Percentiles rank a stretch among this genome's conserved stretches.
Evolutionary conservation across 106 monocot genomes (phyloP).

Genomic region (Dendrobium huoshanense): DNA sequence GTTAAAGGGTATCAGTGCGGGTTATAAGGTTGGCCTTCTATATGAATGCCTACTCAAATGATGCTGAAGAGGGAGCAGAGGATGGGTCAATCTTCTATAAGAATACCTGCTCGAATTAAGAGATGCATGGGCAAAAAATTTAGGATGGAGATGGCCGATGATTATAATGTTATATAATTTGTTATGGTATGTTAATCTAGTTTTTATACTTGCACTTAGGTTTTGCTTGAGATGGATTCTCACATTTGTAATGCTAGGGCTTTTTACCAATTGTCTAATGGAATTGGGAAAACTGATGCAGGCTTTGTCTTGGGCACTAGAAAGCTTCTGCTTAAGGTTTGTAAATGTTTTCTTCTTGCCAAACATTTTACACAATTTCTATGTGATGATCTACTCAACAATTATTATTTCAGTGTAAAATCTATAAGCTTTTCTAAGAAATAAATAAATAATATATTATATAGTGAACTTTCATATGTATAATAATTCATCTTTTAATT

Average conservation of each 20-base stretch:
- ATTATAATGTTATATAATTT: not conserved
- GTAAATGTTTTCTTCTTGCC: not conserved
- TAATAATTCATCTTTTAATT: not conserved
- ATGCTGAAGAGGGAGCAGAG: too few species aligned
- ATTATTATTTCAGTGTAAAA: not conserved
- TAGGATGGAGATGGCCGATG: too few species aligned
- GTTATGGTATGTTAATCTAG: not conserved
- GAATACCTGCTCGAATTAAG: too few species aligned
- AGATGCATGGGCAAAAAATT: too few species aligned
- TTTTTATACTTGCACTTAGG: slow-evolving; percentile 26
- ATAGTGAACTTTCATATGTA: not conserved
- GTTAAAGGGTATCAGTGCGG: too few species aligned
- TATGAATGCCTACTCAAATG: too few species aligned
- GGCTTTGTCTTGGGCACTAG: slow-evolving; percentile 96
- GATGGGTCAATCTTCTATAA: too few species aligned
- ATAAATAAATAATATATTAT: not conserved
- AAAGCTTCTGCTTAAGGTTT: slow-evolving; percentile 80
- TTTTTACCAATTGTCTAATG: slow-evolving; percentile 95
- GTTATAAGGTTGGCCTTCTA: too few species aligned
- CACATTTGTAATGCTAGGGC: slow-evolving; percentile 97
- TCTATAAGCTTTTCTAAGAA: not conserved
- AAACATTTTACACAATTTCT: not conserved
- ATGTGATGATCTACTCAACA: not conserved
- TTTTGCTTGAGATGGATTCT: slow-evolving; percentile 94
- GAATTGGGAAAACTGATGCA: slow-evolving; percentile 99